phyloP scores from a whole-genome alignment of 2,329 filamentous ascomycete species.

The Ceratocystis colombiana region DNA sequence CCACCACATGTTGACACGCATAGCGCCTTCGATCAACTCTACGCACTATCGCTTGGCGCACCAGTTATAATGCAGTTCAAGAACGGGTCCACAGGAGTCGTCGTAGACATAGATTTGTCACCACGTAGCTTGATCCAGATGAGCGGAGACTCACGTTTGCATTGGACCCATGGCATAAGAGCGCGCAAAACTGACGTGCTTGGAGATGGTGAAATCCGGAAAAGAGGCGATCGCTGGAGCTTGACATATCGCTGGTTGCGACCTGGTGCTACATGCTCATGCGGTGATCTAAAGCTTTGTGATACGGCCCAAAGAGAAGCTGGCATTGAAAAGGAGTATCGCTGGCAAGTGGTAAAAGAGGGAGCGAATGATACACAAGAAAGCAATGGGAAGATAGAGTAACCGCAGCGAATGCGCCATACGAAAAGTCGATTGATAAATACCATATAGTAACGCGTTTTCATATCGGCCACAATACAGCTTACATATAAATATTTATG shows the following conservation, averaged over 20 bases:
- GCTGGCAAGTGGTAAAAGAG: constrained; percentile 36
- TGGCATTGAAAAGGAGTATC: constrained; percentile 42
- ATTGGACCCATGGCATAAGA: constrained; percentile 48
- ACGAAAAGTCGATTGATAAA: neutral
- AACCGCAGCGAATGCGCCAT: neutral
- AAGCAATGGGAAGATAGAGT: neutral
- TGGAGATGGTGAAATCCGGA: constrained; percentile 38
- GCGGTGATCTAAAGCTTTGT: constrained; percentile 41
- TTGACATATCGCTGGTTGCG: constrained; percentile 47
- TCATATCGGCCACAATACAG: no score
- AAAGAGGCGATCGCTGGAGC: constrained; percentile 42
- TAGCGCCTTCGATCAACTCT: constrained; percentile 38
- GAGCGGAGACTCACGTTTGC: constrained; percentile 40
- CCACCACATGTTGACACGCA: constrained; percentile 53
- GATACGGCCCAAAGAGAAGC: constrained; percentile 41
- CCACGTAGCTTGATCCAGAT: constrained; percentile 45
- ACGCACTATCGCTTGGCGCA: constrained; percentile 37
- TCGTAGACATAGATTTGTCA: constrained; percentile 38
- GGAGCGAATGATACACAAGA: no score
- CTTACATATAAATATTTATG: no score
- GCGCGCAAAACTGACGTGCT: constrained; percentile 44
- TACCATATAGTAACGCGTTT: no score
- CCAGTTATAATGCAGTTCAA: constrained; percentile 40
- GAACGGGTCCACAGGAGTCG: constrained; percentile 28
- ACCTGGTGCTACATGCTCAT: constrained; percentile 39